Evolutionary conservation across 495 filamentous ascomycete species (phyloP), one percentile per base, ranked within the genome.

Genomic region (Venustampulla echinocandica): DNA sequence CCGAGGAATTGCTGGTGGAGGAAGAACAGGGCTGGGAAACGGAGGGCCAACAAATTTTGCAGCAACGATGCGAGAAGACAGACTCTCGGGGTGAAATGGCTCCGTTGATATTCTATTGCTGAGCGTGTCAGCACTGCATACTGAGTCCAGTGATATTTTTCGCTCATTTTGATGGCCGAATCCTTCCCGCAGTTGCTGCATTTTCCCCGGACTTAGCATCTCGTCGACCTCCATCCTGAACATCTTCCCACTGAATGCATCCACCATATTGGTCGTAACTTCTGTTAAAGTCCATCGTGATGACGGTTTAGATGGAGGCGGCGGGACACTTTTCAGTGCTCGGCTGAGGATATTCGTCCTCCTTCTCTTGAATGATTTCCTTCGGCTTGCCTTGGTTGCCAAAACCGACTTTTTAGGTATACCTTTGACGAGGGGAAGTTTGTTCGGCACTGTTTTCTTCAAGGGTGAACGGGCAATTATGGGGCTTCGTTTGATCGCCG

Each of bases 171-270:
- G 18, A n/a, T 27, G 5, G 24, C 21, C 23, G 11, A 35, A 18
- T 24, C 27, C 38, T 20, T 34, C 22, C 13, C 10, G 20, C 1
- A 46, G 10, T n/a, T 39, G 32, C 23, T 44, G 28, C 11, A 49
- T 50, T 39, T 44, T 45, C 3, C 30, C 25, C 32, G 69, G 59
- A 10, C 64, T 69, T 7, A 75, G 64, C 68, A 74, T 73, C 58
- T 77, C 71, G 41, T 77, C 69, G 7, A 59, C 72, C 46, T 75
- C 69, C 19, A 69, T 59, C 17, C 61, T 60, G 45, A 77, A 74
- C 18, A 64, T 50, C 38, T 58, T 65, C 15, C 65, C 55, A 46
- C 46, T 50, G 42, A 75, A 65, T 1, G 73, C 46, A 38, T 70
- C 70, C 14, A 64, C 67, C 46, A 74, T 66, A 49, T 69, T 74